Evolutionary conservation across 1,284 basidiomycete genomes (phyloP).

Genomic region (Jaminaea rosea): DNA sequence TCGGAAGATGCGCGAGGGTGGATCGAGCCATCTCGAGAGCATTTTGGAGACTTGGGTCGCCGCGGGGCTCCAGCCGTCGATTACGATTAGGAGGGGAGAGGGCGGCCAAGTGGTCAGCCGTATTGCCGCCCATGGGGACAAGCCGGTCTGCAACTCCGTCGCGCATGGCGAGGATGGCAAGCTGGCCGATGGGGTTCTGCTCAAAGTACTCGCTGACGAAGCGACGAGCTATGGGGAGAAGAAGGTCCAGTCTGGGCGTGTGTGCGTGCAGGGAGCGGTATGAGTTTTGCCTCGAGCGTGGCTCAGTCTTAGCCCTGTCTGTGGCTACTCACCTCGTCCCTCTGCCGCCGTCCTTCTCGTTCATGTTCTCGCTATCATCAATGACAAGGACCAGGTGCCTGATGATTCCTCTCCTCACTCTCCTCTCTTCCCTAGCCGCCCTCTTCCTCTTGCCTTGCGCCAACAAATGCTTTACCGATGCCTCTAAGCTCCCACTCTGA

Average conservation of each 20-base stretch:
- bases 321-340: conserved; percentile 45
- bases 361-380: conserved; percentile 84
- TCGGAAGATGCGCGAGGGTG: conserved; percentile 64
- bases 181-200: conserved; percentile 94
- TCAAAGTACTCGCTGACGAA: conserved; percentile 98
- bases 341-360: conserved; percentile 86
- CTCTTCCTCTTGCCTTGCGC: conserved; percentile 69
- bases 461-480: conserved; percentile 78
- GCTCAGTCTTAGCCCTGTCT: too few relatives aligned
- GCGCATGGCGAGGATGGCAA: conserved; percentile 40
- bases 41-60: conserved; percentile 93
- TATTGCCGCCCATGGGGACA: conserved; percentile 69
- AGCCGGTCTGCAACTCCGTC: conserved; percentile 42
- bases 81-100: conserved; percentile 63
- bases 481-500: conserved; percentile 78
- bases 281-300: background rate
- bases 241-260: conserved; percentile 48
- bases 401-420: conserved; percentile 69
- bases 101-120: conserved; percentile 77
- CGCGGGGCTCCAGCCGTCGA: conserved; percentile 77
- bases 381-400: conserved; percentile 83
- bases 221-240: conserved; percentile 48
- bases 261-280: background rate
- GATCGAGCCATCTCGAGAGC: conserved; percentile 73
- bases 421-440: conserved; percentile 51